Base-by-base conservation (phyloP, 2,329 filamentous ascomycete genomes). In the Talaromyces verruculosus region DNA sequence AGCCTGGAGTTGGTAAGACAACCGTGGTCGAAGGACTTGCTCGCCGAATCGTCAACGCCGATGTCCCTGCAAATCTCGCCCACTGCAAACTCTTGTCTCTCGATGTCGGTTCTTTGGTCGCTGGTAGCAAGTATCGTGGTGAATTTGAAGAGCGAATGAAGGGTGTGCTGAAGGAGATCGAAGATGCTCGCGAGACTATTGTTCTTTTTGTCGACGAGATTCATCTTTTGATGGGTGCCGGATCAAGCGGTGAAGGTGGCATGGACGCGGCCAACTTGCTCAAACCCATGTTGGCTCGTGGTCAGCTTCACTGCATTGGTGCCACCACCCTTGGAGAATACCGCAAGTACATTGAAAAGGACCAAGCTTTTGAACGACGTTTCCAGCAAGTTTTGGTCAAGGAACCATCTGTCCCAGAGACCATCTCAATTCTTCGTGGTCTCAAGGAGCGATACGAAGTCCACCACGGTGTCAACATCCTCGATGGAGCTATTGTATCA, bases 101-200 rank as follows among this genome's bases (percentile, higher is more conserved):
- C 55, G 95, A 99, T 74, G 94, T 99, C 58, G 95, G 95, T 72
- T 91, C 94, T 28, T 84, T 99, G 65, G 94, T 99, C 69, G 95
- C 95, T 66, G 95, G 95, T 71, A 97, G 93, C 87, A 99, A 99
- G 82, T 99, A 96, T 83, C 89, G 95, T 60, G 95, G 95, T 82
- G 95, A 99, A 78, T 99, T 99, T 67, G 95, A 99, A 78, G 95
- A 99, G 84, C 88, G 95, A 72, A 98, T 99, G 93, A 99, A 99
- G 86, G 93, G 94, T 64, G 95, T 99, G 5, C 80, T 99, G 73
- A 99, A 98, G 79, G 95, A 99, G 81, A 97, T 99, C 67, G 87
- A 93, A 71, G 89, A 96, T 65, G 92, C 93, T 61, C 96, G 95
- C 77, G 94, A 98, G 66, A 97, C 93, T 84, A 97, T 99, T 75